These are phyloP conservation scores for Mycena sp. DNA, from an alignment of 1,284 basidiomycete genomes.

Conservation along the genomic window DNA sequence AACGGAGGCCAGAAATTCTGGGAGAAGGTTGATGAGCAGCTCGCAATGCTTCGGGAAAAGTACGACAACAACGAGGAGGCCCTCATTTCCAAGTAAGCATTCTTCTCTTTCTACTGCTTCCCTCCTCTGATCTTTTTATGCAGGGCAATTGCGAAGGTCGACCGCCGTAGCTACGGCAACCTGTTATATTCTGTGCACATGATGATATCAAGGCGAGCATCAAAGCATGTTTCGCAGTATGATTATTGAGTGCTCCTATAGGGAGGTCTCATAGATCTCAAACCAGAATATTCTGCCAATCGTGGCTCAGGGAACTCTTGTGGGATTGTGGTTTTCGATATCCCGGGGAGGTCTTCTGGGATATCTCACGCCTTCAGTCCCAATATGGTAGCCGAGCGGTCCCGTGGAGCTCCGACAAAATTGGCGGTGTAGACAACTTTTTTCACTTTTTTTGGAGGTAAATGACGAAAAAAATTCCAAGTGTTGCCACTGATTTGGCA, in stretches of 20 bases:
- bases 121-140: background rate
- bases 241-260: background rate
- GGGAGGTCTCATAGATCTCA: background rate
- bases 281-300: background rate
- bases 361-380: background rate
- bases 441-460: too few relatives aligned
- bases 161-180: background rate
- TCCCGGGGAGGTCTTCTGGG: background rate
- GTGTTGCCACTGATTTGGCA: too few relatives aligned
- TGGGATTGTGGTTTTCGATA: slow-evolving; percentile 4
- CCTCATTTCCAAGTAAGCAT: background rate
- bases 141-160: slow-evolving; percentile 10
- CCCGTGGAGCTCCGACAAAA: background rate
- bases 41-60: background rate
- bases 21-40: slow-evolving; percentile 9
- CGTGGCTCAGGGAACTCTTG: background rate
- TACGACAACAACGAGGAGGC: slow-evolving; percentile 1
- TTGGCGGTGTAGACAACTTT: slow-evolving; percentile 3
- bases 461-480: too few relatives aligned
- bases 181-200: background rate
- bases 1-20: background rate
- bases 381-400: background rate
- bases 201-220: background rate
- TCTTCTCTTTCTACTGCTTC: background rate
- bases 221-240: background rate